Base-by-base conservation (phyloP, 768 basidiomycete species). In the Mycena metata region DNA sequence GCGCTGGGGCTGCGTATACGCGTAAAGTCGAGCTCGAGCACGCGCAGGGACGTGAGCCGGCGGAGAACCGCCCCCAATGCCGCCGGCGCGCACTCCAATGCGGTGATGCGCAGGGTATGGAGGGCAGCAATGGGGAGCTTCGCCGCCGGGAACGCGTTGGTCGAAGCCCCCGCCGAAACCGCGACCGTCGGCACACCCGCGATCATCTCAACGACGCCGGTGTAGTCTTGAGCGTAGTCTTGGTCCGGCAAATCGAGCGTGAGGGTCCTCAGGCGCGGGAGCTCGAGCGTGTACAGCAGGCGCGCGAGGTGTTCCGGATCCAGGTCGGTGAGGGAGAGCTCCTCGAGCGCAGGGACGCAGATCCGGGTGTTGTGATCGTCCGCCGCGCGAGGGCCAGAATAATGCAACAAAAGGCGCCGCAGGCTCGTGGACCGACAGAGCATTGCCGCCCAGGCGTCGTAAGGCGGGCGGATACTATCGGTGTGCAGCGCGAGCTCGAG, bases 401-500 rank as follows among this genome's bases (percentile, higher is more conserved):
- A 90, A 75, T 88, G 86, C 33, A 91, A 76, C 42, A 81, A 82
- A 26, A 89, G 80, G 6, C 79, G 83, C 55, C 80, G 77, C 57
- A 89, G 80, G 30, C 79, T 74, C 9, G 88, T 86, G 67, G 86
- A 86, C 21, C 75, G 74, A 30, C 81, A 81, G n/a, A 90, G 80
- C 79, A 90, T 88, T 43, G 73, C 78, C 69, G 83, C 83, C 88
- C 89, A 91, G 47, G 80, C 81, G 62, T 78, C 74, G 76, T 86
- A 89, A 2, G 86, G 80, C 7, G 88, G 87, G 24, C 90, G 86
- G 42, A 89, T 87, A 62, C 81, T 86, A 69, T 89, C 85, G 1
- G 85, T 80, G 73, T 91, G 89, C 16, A 91, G 82, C 12, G 88
- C 89, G 50, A 90, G 81, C 76, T 91, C 86, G 46, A 91, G 80